phyloP scores from a whole-genome alignment of 768 basidiomycete species.

The Psilocybe sp. region DNA sequence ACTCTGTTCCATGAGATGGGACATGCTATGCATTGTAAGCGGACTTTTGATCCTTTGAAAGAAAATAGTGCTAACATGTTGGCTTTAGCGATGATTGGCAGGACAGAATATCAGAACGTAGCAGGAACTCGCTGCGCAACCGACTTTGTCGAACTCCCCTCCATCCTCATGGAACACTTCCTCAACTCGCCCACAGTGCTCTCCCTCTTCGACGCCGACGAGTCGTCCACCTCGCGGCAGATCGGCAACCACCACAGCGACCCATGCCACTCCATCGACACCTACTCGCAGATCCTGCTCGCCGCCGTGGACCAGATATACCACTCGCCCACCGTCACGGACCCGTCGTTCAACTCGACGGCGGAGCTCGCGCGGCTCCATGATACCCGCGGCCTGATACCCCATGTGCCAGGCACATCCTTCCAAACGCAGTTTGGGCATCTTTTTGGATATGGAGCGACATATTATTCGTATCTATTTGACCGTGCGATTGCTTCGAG shows the following conservation, averaged over 20 bases:
- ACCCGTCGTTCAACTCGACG: slow-evolving; percentile 72
- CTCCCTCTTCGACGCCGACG: slow-evolving; percentile 66
- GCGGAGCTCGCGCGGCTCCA: slow-evolving; percentile 57
- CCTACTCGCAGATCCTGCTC: slow-evolving; percentile 86
- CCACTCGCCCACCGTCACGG: slow-evolving; percentile 66
- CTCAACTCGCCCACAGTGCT: slow-evolving; percentile 82
- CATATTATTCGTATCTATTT: slow-evolving; percentile 97
- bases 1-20: slow-evolving; percentile 99
- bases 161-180: slow-evolving; percentile 99
- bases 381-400: slow-evolving; percentile 73
- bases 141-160: slow-evolving; percentile 97
- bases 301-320: slow-evolving; percentile 88
- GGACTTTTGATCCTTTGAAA: slow-evolving; percentile 1
- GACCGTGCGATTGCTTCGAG: slow-evolving; percentile 93
- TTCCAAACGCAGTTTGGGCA: slow-evolving; percentile 98
- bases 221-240: slow-evolving; percentile 41
- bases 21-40: slow-evolving; percentile 98
- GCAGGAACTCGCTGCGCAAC: slow-evolving; percentile 97
- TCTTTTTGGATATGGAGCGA: slow-evolving; percentile 93
- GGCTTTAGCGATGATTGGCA: slow-evolving; percentile 88
- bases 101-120: slow-evolving; percentile 97
- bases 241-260: slow-evolving; percentile 69
- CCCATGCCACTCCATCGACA: slow-evolving; percentile 82
- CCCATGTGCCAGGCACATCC: slow-evolving; percentile 79
- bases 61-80: not conserved